phyloP scores from a whole-genome alignment of 2,329 filamentous ascomycete genomes.

The Bipolaris oryzae region DNA sequence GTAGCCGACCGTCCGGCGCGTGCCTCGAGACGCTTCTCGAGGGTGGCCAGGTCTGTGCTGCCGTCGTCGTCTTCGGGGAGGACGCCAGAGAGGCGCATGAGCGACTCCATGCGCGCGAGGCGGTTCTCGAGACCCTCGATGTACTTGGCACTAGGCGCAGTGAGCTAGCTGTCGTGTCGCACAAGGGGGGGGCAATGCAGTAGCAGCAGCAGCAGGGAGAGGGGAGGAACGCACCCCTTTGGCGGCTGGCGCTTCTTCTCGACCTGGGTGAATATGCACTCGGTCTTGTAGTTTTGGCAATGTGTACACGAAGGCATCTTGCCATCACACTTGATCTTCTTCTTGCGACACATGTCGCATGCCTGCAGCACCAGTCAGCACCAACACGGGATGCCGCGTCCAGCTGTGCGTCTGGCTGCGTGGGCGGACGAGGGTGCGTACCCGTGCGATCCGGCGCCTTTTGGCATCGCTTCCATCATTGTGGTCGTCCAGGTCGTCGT shows the following conservation, averaged over 20 bases:
- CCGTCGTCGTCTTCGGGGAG: conserved; percentile 84
- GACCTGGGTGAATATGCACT: conserved; percentile 95
- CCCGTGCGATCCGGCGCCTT: conserved; percentile 83
- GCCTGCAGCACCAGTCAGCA: conserved; percentile 61
- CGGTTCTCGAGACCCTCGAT: conserved; percentile 96
- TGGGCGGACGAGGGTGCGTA: conserved; percentile 51
- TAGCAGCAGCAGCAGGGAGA: too few relatives aligned
- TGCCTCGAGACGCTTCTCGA: conserved; percentile 76
- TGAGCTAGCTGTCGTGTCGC: conserved; percentile 6
- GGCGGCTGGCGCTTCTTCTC: conserved; percentile 98
- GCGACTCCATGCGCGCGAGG: conserved; percentile 91
- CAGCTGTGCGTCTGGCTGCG: neutral
- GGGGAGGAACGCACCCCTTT: conserved; percentile 70
- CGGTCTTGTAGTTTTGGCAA: conserved; percentile 97
- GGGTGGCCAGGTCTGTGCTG: conserved; percentile 82
- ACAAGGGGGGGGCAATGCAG: neutral
- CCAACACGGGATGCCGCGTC: neutral
- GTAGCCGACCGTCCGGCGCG: conserved; percentile 42
- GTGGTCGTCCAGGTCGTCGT: conserved; percentile 60
- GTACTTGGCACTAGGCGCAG: conserved; percentile 78
- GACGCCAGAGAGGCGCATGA: conserved; percentile 84
- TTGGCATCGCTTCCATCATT: conserved; percentile 75
- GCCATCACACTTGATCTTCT: conserved; percentile 97
- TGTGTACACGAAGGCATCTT: conserved; percentile 94
- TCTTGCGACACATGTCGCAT: conserved; percentile 95